phyloP scores from a whole-genome alignment of 306 rosid species.

The Fragaria iinumae region DNA sequence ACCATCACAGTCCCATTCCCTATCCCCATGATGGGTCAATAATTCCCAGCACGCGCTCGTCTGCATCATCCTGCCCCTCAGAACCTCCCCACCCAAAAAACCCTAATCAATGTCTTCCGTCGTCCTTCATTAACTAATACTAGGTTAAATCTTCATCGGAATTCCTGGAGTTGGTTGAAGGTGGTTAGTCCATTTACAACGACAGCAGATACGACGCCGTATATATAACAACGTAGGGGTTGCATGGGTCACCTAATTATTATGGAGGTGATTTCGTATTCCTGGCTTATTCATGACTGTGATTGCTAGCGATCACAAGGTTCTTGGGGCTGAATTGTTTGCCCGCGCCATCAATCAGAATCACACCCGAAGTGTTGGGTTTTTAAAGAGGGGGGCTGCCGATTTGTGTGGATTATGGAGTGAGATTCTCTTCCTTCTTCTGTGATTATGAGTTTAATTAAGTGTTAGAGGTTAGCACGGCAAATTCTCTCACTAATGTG shows the following conservation, averaged over 20 bases:
- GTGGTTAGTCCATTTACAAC: neutral
- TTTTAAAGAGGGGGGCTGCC: neutral
- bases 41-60: conserved; percentile 1
- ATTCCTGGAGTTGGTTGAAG: neutral
- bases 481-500: neutral
- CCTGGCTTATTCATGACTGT: neutral
- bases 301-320: neutral
- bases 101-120: neutral
- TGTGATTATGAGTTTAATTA: neutral
- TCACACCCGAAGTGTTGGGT: neutral
- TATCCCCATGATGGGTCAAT: neutral
- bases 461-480: neutral
- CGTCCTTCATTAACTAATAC: neutral
- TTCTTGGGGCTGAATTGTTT: neutral
- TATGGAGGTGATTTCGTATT: neutral
- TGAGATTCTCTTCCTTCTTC: neutral
- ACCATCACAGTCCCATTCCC: neutral
- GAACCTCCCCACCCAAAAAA: neutral
- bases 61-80: neutral
- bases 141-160: conserved; percentile 8
- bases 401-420: neutral
- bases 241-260: neutral
- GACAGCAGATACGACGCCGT: neutral
- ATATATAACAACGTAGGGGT: neutral
- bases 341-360: neutral